Base-by-base conservation (phyloP, 179 eudicot genomes). In the Spergularia azorica region DNA sequence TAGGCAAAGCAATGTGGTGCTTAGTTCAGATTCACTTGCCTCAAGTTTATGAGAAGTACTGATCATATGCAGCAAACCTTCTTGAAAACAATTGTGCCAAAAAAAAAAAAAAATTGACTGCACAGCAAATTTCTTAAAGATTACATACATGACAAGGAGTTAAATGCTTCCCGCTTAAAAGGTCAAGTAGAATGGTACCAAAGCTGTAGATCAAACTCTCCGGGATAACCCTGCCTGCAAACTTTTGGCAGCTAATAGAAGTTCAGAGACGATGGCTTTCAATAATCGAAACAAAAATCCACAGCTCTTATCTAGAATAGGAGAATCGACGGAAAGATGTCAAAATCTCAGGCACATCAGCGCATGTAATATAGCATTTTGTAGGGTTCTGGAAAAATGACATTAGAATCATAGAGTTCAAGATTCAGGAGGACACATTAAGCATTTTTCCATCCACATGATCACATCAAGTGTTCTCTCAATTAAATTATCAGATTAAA, bases 181-280 rank as follows among this genome's bases (percentile, higher is more conserved):
- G 82, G 60, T 86, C 89, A 71, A 86, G 87, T 76, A 86, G 56
- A 71, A 86, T 85, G 58, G 89, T 86, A 50, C 89, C 89, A 68
- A 79, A 84, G 73, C 89, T 86, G 73, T 86, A 86, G 66, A 86
- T 77, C 64, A 86, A 85, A 73, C 89, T 86, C 80, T 86, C 89
- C 15, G 89, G 84, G n/a, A 86, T 86, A 66, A 86, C 85, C 71
- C 87, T 79, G 55, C 89, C 89, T 86, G 51, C 20, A 62, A 78
- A 17, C 48, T 57, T 48, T 20, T 6, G 17, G 48, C 55, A 55
- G 50, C 71, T 63, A 55, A 58, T 55, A 77, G 70, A 76, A 76
- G 73, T 66, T 73, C 72, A 85, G 74, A 61, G 60, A 5, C n/a
- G n/a, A n/a, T 43, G 67, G n/a, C 8, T 56, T 39, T 62, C 62